These are phyloP conservation scores for Scleromitrula shiraiana DNA, from an alignment of 2,329 filamentous ascomycete genomes.

Conservation along the genomic window DNA sequence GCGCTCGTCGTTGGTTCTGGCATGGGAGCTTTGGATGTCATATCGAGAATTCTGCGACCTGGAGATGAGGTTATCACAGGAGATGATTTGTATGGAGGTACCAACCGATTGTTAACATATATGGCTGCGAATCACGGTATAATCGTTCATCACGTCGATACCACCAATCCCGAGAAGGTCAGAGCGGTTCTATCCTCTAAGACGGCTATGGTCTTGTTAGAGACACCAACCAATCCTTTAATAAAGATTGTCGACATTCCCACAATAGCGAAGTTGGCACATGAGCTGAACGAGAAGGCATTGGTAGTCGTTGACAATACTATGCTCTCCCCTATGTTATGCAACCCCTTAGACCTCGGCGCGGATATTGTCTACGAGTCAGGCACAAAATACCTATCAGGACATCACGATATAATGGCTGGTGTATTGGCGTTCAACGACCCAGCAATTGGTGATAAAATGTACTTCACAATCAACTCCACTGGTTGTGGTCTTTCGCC, in stretches of 20 bases:
- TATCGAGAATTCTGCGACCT: slow-evolving; percentile 79
- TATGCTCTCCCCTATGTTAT: slow-evolving; percentile 93
- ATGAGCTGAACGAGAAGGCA: slow-evolving; percentile 68
- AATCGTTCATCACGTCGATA: slow-evolving; percentile 92
- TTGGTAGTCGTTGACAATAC: slow-evolving; percentile 96
- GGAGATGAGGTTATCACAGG: slow-evolving; percentile 97
- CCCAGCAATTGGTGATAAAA: slow-evolving; percentile 68
- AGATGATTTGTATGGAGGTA: slow-evolving; percentile 93
- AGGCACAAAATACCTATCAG: slow-evolving; percentile 94
- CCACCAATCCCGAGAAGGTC: slow-evolving; percentile 69
- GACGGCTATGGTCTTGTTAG: slow-evolving; percentile 91
- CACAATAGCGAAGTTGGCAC: slow-evolving; percentile 66
- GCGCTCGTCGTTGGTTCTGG: slow-evolving; percentile 91
- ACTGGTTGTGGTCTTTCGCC: slow-evolving; percentile 91
- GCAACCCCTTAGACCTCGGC: slow-evolving; percentile 87
- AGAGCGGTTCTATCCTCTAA: slow-evolving; percentile 61
- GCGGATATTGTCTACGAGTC: slow-evolving; percentile 97
- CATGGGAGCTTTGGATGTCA: slow-evolving; percentile 96
- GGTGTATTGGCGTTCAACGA: slow-evolving; percentile 93
- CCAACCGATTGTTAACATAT: slow-evolving; percentile 88
- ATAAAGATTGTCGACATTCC: slow-evolving; percentile 97
- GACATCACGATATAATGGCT: slow-evolving; percentile 98
- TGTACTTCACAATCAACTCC: slow-evolving; percentile 96
- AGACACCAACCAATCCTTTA: slow-evolving; percentile 93
- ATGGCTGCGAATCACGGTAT: slow-evolving; percentile 85